Conservation (phyloP, 192 early-diverging fungal species). For the Chytriomyces sp. region DNA sequence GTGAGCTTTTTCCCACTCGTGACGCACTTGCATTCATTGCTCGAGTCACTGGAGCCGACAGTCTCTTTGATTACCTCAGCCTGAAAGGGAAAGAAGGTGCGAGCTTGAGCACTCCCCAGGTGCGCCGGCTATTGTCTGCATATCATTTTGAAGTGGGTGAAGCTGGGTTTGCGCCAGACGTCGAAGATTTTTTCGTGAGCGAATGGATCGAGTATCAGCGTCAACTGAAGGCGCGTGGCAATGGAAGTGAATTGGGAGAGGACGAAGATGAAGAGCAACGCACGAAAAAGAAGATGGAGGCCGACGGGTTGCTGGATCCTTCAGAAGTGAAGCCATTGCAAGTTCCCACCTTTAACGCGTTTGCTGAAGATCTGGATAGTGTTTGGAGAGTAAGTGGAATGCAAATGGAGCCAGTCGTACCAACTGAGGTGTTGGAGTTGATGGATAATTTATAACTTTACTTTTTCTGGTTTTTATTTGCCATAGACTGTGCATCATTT, state of each 20-base stretch:
- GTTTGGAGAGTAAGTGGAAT: slow-evolving; percentile 14
- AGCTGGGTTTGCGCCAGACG: slow-evolving; percentile 64
- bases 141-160: slow-evolving; percentile 94
- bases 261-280: neutral
- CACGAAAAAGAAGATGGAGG: neutral
- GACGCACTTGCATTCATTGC: slow-evolving; percentile 83
- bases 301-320: neutral
- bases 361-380: neutral
- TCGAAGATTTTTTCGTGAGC: slow-evolving; percentile 74
- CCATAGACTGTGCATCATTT: too few relatives aligned
- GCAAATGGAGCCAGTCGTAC: slow-evolving; percentile 9
- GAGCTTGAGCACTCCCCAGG: slow-evolving; percentile 57
- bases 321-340: neutral
- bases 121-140: slow-evolving; percentile 68
- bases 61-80: slow-evolving; percentile 75
- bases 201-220: slow-evolving; percentile 63
- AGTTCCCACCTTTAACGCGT: neutral
- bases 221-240: neutral
- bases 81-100: slow-evolving; percentile 64
- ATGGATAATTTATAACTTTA: too few relatives aligned
- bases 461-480: too few relatives aligned
- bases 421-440: slow-evolving; percentile 15
- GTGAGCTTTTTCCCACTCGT: slow-evolving; percentile 70
- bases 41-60: slow-evolving; percentile 72
- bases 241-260: neutral